A percentile compares a stretch with the other conserved stretches of the same genome.
These are phyloP conservation scores for Acer negundo DNA, from an alignment of 345 rosid genomes.

Conservation along the genomic window DNA sequence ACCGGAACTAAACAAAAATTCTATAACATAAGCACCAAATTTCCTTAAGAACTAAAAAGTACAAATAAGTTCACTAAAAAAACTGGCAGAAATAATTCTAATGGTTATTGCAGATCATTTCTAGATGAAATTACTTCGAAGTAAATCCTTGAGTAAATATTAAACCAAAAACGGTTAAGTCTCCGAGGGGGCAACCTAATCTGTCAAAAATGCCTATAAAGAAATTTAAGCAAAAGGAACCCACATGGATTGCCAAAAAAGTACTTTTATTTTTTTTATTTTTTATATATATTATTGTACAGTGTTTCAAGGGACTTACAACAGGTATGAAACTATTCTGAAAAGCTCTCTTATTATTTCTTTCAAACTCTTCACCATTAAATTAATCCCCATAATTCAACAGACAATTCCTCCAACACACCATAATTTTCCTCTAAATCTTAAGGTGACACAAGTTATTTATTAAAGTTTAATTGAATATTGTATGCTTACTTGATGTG, in stretches of 20 bases:
- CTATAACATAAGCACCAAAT: not conserved
- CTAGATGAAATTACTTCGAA: no score
- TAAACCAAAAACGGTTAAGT: not conserved
- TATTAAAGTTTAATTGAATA: conserved; percentile 7
- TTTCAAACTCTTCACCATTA: conserved; percentile 7
- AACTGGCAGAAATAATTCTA: no score
- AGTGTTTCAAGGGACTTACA: conserved; percentile 1
- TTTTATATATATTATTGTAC: not conserved
- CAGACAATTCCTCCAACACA: not conserved
- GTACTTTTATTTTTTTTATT: no score
- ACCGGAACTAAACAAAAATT: not conserved
- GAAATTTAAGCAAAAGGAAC: not conserved
- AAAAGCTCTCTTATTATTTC: not conserved
- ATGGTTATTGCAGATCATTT: no score
- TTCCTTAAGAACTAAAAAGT: not conserved
- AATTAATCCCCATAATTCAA: not conserved
- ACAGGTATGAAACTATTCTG: not conserved
- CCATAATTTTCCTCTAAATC: conserved; percentile 11
- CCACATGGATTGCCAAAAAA: not conserved
- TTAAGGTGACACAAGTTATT: not conserved
- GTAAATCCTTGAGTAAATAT: no score
- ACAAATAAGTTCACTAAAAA: no score
- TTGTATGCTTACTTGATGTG: conserved; percentile 42
- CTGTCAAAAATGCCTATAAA: not conserved
- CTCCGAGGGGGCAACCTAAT: not conserved